These are phyloP conservation scores for Syncephalastrum monosporum DNA, from an alignment of 371 early-diverging fungal genomes.

Conservation along the genomic window DNA sequence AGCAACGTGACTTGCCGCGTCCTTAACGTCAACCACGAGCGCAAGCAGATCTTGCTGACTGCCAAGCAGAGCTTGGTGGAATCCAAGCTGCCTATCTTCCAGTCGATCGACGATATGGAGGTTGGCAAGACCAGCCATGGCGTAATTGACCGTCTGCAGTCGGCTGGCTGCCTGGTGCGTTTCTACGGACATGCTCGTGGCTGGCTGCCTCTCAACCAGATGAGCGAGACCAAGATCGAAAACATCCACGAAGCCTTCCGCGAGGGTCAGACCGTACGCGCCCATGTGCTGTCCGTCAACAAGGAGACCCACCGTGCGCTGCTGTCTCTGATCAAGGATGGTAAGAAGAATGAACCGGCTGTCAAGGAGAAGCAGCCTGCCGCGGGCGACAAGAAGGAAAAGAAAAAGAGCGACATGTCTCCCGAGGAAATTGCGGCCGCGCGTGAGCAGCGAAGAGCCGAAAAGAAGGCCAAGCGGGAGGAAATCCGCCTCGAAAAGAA, in stretches of 20 bases:
- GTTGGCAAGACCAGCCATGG: conserved; percentile 66
- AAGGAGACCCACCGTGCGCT: conserved; percentile 31
- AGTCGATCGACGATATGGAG: conserved; percentile 52
- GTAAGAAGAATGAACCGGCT: conserved; percentile 25
- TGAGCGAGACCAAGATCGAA: conserved; percentile 51
- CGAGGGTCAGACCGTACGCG: conserved; percentile 80
- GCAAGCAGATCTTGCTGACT: conserved; percentile 67
- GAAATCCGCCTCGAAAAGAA: too few relatives aligned
- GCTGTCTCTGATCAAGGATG: conserved; percentile 35
- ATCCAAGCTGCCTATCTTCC: conserved; percentile 65
- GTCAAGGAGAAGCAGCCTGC: conserved; percentile 28
- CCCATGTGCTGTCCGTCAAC: conserved; percentile 65
- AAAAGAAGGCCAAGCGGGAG: conserved; percentile 27
- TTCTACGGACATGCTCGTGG: conserved; percentile 78
- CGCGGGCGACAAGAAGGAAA: conserved; percentile 31
- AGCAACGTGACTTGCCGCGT: conserved; percentile 71
- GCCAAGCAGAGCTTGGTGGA: conserved; percentile 80
- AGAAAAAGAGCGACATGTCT: conserved; percentile 64
- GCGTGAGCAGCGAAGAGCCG: too few relatives aligned
- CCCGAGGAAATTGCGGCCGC: conserved; percentile 7
- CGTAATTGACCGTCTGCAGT: conserved; percentile 58
- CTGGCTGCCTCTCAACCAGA: conserved; percentile 67
- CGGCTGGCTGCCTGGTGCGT: conserved; percentile 70
- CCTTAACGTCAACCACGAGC: conserved; percentile 51
- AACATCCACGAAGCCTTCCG: conserved; percentile 53